Base-by-base conservation (phyloP, 2,329 filamentous ascomycete species). In the Diaporthe caulivora region DNA sequence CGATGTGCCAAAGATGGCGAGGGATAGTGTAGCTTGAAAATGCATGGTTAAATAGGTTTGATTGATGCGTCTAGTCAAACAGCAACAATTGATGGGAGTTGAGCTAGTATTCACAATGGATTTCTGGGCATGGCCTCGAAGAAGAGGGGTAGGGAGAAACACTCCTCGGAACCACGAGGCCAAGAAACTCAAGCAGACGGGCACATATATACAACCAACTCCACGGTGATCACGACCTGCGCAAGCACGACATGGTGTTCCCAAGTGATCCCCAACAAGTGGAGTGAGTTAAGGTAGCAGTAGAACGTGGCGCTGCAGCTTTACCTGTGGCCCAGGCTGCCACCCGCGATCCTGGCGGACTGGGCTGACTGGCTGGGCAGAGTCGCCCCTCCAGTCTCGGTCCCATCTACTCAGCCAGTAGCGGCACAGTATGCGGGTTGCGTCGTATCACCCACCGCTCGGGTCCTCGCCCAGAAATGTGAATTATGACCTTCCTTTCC, bases 401-500 rank as follows among this genome's bases (percentile, higher is more conserved):
- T 31, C 21, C 49, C 31, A 47, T 31, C 62, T 21, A 21, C 2
- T 42, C 40, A 62, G 24, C 58, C 58, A 62, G 62, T 67, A 51
- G 44, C 62, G 62, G n/a, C 37, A 31, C 44, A 26, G 62, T 31
- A 67, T 67, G 21, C 37, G 37, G 34, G 6, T 10, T 26, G 31
- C 29, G 9, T 64, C 42, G 42, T 47, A 64, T 49, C 60, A 64
- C 40, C 42, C 26, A 34, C 26, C 34, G 17, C 62, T 47, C 47
- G 15, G 31, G 47, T 26, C 40, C n/a, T 51, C 31, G 51, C 40
- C 47, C 44, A 40, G 47, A 67, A 53, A 26, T 37, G 47, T 53
- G 47, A 37, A 17, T 53, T 40, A n/a, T 67, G 62, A 67, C 62
- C 62, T 67, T 67, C 62, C 44, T 53, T 53, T 67, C 62, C 24